A percentile compares a stretch with the other conserved stretches of the same genome.
Evolutionary conservation across 2,329 filamentous ascomycete genomes (phyloP).

Genomic region (Periconia sp.): DNA sequence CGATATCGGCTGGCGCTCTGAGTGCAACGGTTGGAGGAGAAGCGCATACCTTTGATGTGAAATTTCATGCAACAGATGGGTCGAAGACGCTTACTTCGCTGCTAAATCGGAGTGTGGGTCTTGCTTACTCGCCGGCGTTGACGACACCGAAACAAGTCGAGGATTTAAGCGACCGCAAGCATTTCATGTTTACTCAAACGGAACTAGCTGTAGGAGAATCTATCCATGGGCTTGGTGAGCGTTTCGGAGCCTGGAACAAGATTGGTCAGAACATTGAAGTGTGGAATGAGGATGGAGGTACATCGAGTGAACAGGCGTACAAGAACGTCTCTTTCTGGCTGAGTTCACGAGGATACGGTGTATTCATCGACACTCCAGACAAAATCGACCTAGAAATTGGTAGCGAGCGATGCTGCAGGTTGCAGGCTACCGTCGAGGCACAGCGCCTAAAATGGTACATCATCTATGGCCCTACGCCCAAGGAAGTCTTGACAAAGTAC

Average conservation of each 20-base stretch:
- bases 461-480: conserved; percentile 73
- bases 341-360: conserved; percentile 74
- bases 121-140: conserved; percentile 63
- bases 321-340: conserved; percentile 76
- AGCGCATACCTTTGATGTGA: conserved; percentile 61
- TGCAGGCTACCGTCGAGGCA: conserved; percentile 72
- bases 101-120: conserved; percentile 61
- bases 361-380: conserved; percentile 75
- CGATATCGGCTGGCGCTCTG: conserved; percentile 58
- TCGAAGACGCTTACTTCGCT: conserved; percentile 62
- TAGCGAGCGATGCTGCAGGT: conserved; percentile 72
- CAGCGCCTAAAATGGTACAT: conserved; percentile 76
- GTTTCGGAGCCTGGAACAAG: conserved; percentile 79
- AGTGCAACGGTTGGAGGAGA: conserved; percentile 58
- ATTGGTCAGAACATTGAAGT: conserved; percentile 73
- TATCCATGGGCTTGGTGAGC: conserved; percentile 76
- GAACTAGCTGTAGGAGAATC: conserved; percentile 63
- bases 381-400: conserved; percentile 75
- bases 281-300: conserved; percentile 68
- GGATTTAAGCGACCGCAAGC: conserved; percentile 54
- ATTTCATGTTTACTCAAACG: conserved; percentile 55
- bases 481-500: conserved; percentile 73
- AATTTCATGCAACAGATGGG: conserved; percentile 59
- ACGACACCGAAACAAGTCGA: conserved; percentile 60
- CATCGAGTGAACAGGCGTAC: conserved; percentile 72